phyloP scores from a whole-genome alignment of 441 rosid genomes.

The Populus hybrid region DNA sequence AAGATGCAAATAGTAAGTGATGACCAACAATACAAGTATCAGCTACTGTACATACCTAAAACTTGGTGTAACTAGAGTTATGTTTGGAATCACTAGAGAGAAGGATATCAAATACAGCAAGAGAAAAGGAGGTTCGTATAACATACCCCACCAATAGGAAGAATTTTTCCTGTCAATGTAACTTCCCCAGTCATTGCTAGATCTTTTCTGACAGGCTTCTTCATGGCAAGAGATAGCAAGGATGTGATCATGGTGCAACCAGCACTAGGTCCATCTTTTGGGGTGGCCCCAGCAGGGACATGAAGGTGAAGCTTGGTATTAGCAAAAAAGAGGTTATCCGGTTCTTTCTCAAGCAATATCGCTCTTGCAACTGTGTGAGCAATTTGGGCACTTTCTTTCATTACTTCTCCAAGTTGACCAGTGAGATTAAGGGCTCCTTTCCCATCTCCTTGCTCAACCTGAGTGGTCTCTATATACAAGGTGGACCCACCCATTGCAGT shows the following conservation, averaged over 20 bases:
- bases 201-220: constrained; percentile 67
- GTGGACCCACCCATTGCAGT: constrained; percentile 99
- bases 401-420: constrained; percentile 87
- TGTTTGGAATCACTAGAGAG: not conserved
- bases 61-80: too few species aligned
- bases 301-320: constrained; percentile 87
- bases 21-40: too few species aligned
- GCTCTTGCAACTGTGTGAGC: constrained; percentile 84
- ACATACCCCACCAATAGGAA: constrained; percentile 95
- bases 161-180: constrained; percentile 78
- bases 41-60: too few species aligned
- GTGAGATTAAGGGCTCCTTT: constrained; percentile 77
- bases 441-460: constrained; percentile 72
- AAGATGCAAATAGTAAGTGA: too few species aligned
- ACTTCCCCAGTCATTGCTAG: constrained; percentile 98
- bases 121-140: not conserved
- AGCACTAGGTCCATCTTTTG: constrained; percentile 97
- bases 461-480: constrained; percentile 76
- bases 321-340: constrained; percentile 58
- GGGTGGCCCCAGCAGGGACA: constrained; percentile 92
- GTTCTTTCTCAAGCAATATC: constrained; percentile 62
- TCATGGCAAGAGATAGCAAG: constrained; percentile 76
- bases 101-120: not conserved
- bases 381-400: constrained; percentile 96
- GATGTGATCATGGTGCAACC: constrained; percentile 97